Evolutionary conservation across 139 green algal genomes (phyloP).

Genomic region (Chlamydomonas asymmetrica): DNA sequence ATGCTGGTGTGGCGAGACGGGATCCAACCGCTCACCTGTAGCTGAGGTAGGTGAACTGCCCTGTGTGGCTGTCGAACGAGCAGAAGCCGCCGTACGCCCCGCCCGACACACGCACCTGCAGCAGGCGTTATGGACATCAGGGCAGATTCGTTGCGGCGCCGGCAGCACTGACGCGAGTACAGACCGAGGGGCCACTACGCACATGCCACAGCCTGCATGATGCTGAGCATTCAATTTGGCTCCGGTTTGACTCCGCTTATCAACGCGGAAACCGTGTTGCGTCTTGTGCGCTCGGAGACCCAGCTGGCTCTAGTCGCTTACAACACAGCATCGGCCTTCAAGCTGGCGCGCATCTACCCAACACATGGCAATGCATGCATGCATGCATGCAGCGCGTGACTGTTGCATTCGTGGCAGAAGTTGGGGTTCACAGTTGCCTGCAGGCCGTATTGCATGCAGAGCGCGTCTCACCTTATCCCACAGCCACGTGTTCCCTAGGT

Average conservation of each 20-base stretch:
- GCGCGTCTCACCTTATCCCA: constrained; percentile 87
- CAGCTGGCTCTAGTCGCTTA: no score
- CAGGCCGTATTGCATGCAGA: neutral
- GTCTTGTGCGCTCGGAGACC: no score
- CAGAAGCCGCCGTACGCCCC: constrained; percentile 98
- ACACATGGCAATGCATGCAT: neutral
- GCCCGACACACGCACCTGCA: constrained; percentile 85
- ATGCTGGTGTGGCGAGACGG: no score
- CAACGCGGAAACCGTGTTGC: no score
- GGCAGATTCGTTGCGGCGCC: neutral
- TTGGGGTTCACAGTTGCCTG: neutral
- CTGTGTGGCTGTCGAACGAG: constrained; percentile 93
- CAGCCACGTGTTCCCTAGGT: constrained; percentile 93
- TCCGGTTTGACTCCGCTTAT: no score
- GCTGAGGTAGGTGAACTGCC: constrained; percentile 90
- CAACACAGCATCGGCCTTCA: no score
- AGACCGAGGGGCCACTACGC: no score
- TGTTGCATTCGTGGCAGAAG: neutral
- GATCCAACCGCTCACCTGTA: constrained; percentile 83
- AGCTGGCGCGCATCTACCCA: no score
- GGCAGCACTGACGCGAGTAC: no score
- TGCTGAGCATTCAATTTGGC: no score
- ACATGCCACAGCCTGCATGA: no score
- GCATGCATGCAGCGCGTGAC: neutral
- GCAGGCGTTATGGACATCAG: neutral